Conservation (phyloP, 257 asterid species). For the Gynochthodes officinalis region DNA sequence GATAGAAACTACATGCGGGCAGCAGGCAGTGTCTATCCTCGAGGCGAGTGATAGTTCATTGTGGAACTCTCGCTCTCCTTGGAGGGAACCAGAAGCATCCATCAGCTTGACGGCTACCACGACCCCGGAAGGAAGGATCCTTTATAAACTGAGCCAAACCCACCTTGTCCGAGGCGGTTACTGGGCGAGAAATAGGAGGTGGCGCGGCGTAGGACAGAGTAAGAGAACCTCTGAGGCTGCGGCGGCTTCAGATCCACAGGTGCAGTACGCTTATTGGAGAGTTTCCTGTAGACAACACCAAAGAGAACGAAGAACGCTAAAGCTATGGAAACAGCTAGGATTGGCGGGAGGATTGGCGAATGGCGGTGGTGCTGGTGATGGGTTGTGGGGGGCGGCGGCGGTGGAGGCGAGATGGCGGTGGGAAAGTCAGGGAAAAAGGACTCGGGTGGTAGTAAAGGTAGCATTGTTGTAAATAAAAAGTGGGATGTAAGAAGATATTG, state of each 20-base stretch:
- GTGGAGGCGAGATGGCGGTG: constrained; percentile 16
- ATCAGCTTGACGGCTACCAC: constrained; percentile 84
- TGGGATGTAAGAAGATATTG: neutral
- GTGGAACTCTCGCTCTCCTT: constrained; percentile 93
- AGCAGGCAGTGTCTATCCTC: constrained; percentile 49
- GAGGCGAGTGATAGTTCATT: constrained; percentile 72
- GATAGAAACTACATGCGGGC: constrained; percentile 64
- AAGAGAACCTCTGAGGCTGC: constrained; percentile 64
- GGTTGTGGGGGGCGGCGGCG: constrained; percentile 20
- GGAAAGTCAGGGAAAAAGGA: constrained; percentile 20
- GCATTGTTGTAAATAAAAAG: constrained; percentile 8
- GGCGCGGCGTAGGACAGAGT: constrained; percentile 60
- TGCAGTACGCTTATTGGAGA: constrained; percentile 67
- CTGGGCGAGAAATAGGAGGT: constrained; percentile 56
- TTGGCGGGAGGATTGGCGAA: constrained; percentile 39
- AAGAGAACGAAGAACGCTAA: constrained; percentile 42
- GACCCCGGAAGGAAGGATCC: constrained; percentile 73
- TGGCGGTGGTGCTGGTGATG: constrained; percentile 9
- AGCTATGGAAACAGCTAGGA: constrained; percentile 45
- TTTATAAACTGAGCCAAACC: constrained; percentile 87
- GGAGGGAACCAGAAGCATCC: constrained; percentile 61
- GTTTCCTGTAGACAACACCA: constrained; percentile 53
- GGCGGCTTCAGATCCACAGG: constrained; percentile 77
- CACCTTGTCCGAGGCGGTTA: constrained; percentile 89
- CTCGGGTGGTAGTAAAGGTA: neutral